Base-by-base conservation (phyloP, 1,139 yeast species). In the Debaryomyces sp. region DNA sequence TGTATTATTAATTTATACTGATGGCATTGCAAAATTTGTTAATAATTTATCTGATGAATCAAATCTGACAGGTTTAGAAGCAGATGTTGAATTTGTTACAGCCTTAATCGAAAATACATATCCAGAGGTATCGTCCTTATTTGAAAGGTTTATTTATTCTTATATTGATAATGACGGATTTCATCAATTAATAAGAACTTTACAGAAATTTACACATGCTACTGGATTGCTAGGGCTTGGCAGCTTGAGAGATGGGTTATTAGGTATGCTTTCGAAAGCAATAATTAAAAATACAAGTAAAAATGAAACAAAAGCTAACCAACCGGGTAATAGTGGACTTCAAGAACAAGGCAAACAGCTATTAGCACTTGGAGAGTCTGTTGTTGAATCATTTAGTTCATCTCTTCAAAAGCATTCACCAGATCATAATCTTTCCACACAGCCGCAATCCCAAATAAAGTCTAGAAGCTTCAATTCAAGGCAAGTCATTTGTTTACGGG, bases 151-250 rank as follows among this genome's bases (percentile, higher is more conserved):
- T 50, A 63, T 91, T 15, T 83, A 83, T 55, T 80, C 91, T 0
- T 73, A 85, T 2, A 68, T 89, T 64, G 96, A 90, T 58, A 76
- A 78, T 48, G 92, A 87, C 18, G 61, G 82, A 22, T 76, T 89
- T 61, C 89, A 87, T 51, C 67, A 72, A 10, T 59, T 83, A 13
- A 82, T 91, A 1, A 73, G 96, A 43, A 80, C 96, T 0, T 73
- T 89, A 7, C 97, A 92, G 63, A 85, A 85, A 53, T 75, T 88
- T 45, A 81, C 96, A 5, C 97, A 91, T 61, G 83, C 94, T 0
- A 77, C 94, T 0, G 97, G 97, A 0, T 70, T 89, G n/a, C 67
- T 91, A 29, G 84, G 83, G 0, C 62, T 87, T 18, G 60, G 66
- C 1, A 69, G 70, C 0, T 74, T 85, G 12, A 70, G 96, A 46